Evolutionary conservation across 2,329 filamentous ascomycete species (phyloP).

Genomic region (Cytospora paraplurivora): DNA sequence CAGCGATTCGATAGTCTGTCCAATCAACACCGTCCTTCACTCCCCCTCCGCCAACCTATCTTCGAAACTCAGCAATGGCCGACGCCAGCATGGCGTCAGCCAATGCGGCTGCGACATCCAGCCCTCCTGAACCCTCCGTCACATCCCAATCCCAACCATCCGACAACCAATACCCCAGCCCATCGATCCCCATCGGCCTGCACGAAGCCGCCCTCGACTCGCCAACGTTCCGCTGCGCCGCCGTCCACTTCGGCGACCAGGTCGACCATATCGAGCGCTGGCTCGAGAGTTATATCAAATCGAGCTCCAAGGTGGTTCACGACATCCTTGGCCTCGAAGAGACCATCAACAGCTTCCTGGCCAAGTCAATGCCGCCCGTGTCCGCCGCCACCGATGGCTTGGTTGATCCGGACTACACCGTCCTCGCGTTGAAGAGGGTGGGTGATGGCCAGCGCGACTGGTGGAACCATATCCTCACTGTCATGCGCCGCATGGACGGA

Average conservation of each 20-base stretch:
- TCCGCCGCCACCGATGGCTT: conserved; percentile 74
- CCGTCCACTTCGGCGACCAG: conserved; percentile 87
- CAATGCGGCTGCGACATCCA: conserved; percentile 16
- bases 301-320: conserved; percentile 58
- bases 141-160: neutral
- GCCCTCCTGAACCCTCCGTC: conserved; percentile 2
- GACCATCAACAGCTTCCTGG: conserved; percentile 74
- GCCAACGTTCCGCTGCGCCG: conserved; percentile 87
- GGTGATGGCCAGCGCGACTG: conserved; percentile 85
- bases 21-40: neutral
- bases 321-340: conserved; percentile 75
- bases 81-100: conserved; percentile 19
- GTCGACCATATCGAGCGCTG: conserved; percentile 89
- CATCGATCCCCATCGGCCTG: conserved; percentile 73
- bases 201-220: conserved; percentile 97
- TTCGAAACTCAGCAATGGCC: conserved; percentile 9
- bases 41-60: no score
- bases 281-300: conserved; percentile 67
- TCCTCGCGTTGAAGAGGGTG: conserved; percentile 81
- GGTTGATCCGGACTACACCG: conserved; percentile 92
- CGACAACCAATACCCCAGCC: conserved; percentile 34
- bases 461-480: conserved; percentile 75
- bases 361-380: conserved; percentile 72
- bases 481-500: conserved; percentile 75
- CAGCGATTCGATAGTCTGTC: conserved; percentile 15